These are phyloP conservation scores for Rhodotorula sp. DNA, from an alignment of 1,284 basidiomycete genomes.

Conservation along the genomic window DNA sequence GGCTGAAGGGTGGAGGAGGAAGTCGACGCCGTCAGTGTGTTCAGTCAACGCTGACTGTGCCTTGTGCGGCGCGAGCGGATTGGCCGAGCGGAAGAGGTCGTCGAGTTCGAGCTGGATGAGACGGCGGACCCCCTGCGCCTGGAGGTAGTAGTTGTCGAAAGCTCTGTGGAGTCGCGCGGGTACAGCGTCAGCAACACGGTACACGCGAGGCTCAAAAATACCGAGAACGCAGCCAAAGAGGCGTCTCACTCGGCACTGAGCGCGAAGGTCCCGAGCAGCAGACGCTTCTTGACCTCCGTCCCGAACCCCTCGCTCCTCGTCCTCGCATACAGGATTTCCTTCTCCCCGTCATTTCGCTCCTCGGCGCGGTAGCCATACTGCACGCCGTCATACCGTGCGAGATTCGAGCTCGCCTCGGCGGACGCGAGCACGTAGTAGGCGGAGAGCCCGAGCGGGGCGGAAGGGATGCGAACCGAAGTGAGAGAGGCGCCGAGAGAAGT, in stretches of 20 bases:
- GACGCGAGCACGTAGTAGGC: slow-evolving; percentile 94
- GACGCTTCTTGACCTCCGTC: slow-evolving; percentile 77
- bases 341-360: background rate
- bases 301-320: slow-evolving; percentile 69
- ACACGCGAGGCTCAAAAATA: background rate
- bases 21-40: slow-evolving; percentile 62
- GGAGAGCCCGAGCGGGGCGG: slow-evolving; percentile 75
- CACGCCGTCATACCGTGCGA: slow-evolving; percentile 87
- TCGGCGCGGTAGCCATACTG: slow-evolving; percentile 52
- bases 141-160: slow-evolving; percentile 94
- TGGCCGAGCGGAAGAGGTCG: slow-evolving; percentile 63
- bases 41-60: background rate
- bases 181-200: too few species aligned
- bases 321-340: slow-evolving; percentile 42
- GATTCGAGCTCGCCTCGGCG: slow-evolving; percentile 91
- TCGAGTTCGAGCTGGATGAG: slow-evolving; percentile 74
- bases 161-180: slow-evolving; percentile 59
- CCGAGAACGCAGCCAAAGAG: background rate
- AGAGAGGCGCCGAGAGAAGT: slow-evolving; percentile 65
- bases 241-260: slow-evolving; percentile 78
- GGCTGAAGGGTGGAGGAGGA: slow-evolving; percentile 79
- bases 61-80: slow-evolving; percentile 51
- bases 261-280: slow-evolving; percentile 90
- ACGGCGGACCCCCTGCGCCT: slow-evolving; percentile 78
- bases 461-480: slow-evolving; percentile 73